These are phyloP conservation scores for Yamadazyma akitaensis DNA, from an alignment of 805 yeast genomes.

Conservation along the genomic window DNA sequence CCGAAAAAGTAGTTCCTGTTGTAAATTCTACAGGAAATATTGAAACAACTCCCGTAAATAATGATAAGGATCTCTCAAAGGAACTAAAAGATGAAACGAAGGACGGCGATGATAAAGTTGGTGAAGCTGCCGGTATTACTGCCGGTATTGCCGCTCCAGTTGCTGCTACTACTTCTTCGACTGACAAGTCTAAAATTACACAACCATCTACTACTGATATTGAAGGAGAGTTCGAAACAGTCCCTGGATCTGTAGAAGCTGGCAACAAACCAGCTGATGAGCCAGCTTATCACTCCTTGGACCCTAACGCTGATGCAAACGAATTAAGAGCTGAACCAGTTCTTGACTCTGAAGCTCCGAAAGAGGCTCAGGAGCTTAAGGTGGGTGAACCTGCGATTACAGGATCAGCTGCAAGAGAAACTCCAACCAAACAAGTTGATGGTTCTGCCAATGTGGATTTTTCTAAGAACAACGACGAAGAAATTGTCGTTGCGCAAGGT, in stretches of 20 bases:
- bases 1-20: constrained; percentile 1
- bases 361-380: background rate
- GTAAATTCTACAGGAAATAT: background rate
- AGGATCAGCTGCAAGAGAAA: background rate
- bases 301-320: constrained; percentile 19
- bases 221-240: background rate
- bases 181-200: background rate
- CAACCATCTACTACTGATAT: background rate
- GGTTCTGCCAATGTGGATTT: background rate
- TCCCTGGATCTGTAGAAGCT: background rate
- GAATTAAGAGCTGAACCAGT: constrained; percentile 19
- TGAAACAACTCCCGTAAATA: background rate
- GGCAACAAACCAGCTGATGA: background rate
- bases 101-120: background rate
- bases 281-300: constrained; percentile 17
- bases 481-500: constrained; percentile 41
- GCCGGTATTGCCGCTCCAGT: constrained; percentile 1
- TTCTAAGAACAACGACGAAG: constrained; percentile 24
- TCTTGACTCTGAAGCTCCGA: constrained; percentile 2
- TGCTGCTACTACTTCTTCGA: constrained; percentile 1
- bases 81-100: background rate
- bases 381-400: background rate
- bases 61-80: background rate
- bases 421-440: background rate
- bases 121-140: background rate